Evolutionary conservation across 2,329 filamentous ascomycete genomes (phyloP).

Genomic region (Cladosporium sp.): DNA sequence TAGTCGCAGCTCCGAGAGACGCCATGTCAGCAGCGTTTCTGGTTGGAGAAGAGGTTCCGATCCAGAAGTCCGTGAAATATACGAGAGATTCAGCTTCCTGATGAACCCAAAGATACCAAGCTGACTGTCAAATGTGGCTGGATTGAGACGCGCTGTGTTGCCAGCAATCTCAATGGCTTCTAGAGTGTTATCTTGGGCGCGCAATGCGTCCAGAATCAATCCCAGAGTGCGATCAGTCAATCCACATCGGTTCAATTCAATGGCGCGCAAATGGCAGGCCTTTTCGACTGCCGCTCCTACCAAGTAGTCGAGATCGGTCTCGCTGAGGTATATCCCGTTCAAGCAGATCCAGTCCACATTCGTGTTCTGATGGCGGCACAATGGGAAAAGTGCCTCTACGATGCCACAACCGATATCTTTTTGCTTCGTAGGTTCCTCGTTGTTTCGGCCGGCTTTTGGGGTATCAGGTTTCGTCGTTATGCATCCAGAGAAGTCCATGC

Average conservation of each 20-base stretch:
- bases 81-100: conserved; percentile 62
- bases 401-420: conserved; percentile 65
- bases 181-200: conserved; percentile 62
- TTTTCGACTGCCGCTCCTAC: conserved; percentile 65
- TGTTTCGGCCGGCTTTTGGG: background rate
- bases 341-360: conserved; percentile 68
- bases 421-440: background rate
- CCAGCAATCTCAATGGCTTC: conserved; percentile 65
- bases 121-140: conserved; percentile 61
- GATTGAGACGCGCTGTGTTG: conserved; percentile 61
- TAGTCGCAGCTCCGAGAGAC: conserved; percentile 60
- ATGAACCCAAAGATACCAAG: conserved; percentile 64
- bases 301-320: conserved; percentile 64
- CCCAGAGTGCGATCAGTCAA: conserved; percentile 56
- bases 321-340: conserved; percentile 65
- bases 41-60: conserved; percentile 60
- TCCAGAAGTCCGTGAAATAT: conserved; percentile 60
- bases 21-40: conserved; percentile 64
- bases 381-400: conserved; percentile 63
- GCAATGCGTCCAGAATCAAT: conserved; percentile 60
- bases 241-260: conserved; percentile 63
- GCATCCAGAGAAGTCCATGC: conserved; percentile 62
- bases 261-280: conserved; percentile 60
- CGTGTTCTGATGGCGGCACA: conserved; percentile 63
- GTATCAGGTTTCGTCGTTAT: conserved; percentile 50